Evolutionary conservation across 768 basidiomycete genomes (phyloP), one percentile per base, ranked within the genome.

Genomic region (Favolaschia claudopus): DNA sequence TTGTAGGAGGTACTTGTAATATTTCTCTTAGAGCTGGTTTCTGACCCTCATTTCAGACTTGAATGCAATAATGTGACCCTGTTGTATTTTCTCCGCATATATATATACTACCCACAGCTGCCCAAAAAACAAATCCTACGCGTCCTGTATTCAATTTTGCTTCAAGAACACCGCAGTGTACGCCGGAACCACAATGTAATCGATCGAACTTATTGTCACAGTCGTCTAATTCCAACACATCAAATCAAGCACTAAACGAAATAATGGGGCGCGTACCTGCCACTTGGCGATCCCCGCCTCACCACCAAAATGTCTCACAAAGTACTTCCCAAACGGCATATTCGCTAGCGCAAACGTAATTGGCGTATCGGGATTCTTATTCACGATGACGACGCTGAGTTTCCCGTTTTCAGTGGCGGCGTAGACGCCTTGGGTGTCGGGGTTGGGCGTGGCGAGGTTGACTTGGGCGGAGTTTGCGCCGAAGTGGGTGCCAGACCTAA

Each of bases 231-330:
- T n/a, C n/a, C n/a, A n/a, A n/a, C n/a, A n/a, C n/a, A n/a, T n/a
- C n/a, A n/a, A n/a, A n/a, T n/a, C n/a, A n/a, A n/a, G n/a, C n/a
- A n/a, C n/a, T n/a, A n/a, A n/a, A n/a, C n/a, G n/a, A n/a, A n/a
- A n/a, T n/a, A n/a, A n/a, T n/a, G n/a, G n/a, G n/a, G n/a, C n/a
- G n/a, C 77, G 58, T 61, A 82, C 82, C 79, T 85, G 82, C 77
- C 78, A 85, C 72, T 84, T 84, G 15, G 83, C 83, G 15, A 81
- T 61, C 7, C 84, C 84, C 7, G 83, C 79, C 24, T 67, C 73
- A 45, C 83, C 84, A 61, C 84, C 84, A 62, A 85, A 85, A 69
- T 85, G 84, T n/a, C 83, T 77, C 24, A 84, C 40, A 64, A 84
- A 80, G 69, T 85, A 85, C 12, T 64, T 68, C 7, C 83, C 84